Percentiles rank a stretch among this genome's conserved stretches.
These are phyloP conservation scores for Vigna mungo DNA, from an alignment of 306 rosid species.

Conservation along the genomic window DNA sequence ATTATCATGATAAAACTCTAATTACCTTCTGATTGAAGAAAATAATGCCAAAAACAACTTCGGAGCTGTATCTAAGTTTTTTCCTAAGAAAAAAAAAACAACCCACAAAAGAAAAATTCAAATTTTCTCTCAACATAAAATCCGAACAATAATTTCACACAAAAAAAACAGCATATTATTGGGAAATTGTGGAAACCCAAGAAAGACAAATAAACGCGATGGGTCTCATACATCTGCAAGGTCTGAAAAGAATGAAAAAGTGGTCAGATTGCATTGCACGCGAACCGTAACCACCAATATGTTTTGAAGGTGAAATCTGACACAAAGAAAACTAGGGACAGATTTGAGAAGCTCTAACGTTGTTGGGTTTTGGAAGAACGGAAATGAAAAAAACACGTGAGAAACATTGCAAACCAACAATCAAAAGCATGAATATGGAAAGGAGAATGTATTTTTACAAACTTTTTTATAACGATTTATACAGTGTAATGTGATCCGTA, in stretches of 20 bases:
- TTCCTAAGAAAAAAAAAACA: not conserved
- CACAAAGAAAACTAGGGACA: slow-evolving; percentile 3
- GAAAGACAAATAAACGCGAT: not conserved
- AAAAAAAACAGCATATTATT: not conserved
- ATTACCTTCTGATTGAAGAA: not conserved
- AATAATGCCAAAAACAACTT: not conserved
- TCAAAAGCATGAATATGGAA: too few relatives aligned
- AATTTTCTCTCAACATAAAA: not conserved
- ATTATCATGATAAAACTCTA: not conserved
- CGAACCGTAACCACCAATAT: slow-evolving; percentile 14
- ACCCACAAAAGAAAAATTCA: not conserved
- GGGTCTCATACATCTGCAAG: not conserved
- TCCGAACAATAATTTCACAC: not conserved
- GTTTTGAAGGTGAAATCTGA: slow-evolving; percentile 30
- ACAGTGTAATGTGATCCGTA: too few relatives aligned
- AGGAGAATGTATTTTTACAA: too few relatives aligned
- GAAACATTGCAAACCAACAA: too few relatives aligned
- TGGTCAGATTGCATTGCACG: slow-evolving; percentile 9
- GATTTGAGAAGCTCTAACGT: not conserved
- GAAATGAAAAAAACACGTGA: not conserved
- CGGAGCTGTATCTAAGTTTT: not conserved
- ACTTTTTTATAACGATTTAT: too few relatives aligned
- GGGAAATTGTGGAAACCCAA: slow-evolving; percentile 26
- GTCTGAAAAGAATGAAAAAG: slow-evolving; percentile 6
- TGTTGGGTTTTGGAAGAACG: not conserved